phyloP scores from a whole-genome alignment of 106 monocot genomes.

The Narthecium ossifragum region DNA sequence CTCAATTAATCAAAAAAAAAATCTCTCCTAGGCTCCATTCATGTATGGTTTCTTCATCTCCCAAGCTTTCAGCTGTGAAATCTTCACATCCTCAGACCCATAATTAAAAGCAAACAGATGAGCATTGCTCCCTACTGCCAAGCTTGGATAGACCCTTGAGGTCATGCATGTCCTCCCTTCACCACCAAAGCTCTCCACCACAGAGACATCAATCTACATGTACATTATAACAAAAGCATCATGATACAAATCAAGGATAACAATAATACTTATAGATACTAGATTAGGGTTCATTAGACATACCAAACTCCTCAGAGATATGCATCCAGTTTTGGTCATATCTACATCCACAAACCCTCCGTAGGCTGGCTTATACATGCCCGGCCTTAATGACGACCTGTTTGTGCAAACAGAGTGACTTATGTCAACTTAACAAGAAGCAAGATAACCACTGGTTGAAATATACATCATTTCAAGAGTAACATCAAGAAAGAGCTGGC shows the following conservation, averaged over 20 bases:
- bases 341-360: slow-evolving; percentile 25
- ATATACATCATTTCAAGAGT: too few relatives aligned
- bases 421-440: too few relatives aligned
- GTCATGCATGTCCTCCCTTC: slow-evolving; percentile 3
- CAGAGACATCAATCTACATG: slow-evolving; percentile 9
- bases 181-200: slow-evolving; percentile 12
- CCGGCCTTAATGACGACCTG: slow-evolving; percentile 16
- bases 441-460: too few relatives aligned
- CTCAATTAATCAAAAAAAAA: too few relatives aligned
- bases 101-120: slow-evolving; percentile 6
- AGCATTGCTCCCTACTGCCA: neutral
- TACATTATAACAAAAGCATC: neutral
- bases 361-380: slow-evolving; percentile 17
- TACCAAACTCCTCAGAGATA: slow-evolving; percentile 9
- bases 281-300: neutral
- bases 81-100: slow-evolving; percentile 1
- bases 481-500: too few relatives aligned
- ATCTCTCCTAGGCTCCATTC: neutral
- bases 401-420: neutral
- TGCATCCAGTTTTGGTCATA: neutral
- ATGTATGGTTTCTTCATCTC: slow-evolving; percentile 4
- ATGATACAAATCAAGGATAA: neutral
- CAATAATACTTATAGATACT: neutral
- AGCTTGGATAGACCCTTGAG: slow-evolving; percentile 4
- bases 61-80: slow-evolving; percentile 3